phyloP scores from a whole-genome alignment of 202 grass and related monocot species.

The Zoysia matrella region DNA sequence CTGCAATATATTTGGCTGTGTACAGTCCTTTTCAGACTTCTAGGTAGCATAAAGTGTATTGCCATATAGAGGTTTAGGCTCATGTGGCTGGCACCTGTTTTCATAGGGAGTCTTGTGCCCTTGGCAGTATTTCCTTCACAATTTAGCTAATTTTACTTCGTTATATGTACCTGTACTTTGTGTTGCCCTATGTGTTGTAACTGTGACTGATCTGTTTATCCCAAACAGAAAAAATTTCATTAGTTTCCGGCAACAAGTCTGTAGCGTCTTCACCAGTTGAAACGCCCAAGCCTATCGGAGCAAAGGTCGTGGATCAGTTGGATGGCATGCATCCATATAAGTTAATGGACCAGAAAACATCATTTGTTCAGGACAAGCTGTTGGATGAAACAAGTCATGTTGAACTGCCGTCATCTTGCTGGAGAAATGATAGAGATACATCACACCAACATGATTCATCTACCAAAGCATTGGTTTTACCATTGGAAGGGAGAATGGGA shows the following conservation, averaged over 20 bases:
- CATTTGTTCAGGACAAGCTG: constrained; percentile 43
- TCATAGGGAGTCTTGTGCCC: constrained; percentile 4
- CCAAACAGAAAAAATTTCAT: constrained; percentile 40
- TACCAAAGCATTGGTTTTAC: constrained; percentile 47
- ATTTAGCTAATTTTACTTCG: constrained; percentile 27
- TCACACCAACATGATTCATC: constrained; percentile 40
- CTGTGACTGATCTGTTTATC: constrained; percentile 31
- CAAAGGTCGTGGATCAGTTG: constrained; percentile 44
- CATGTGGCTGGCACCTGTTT: constrained; percentile 35
- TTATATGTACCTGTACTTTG: constrained; percentile 7
- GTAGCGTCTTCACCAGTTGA: constrained; percentile 55
- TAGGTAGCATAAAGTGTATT: constrained; percentile 28
- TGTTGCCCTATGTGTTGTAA: constrained; percentile 3
- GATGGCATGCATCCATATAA: constrained; percentile 45
- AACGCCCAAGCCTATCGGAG: constrained; percentile 44
- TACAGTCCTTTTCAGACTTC: not conserved
- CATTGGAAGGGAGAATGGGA: constrained; percentile 51
- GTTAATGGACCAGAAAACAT: constrained; percentile 51
- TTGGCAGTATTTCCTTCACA: constrained; percentile 31
- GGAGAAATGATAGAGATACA: constrained; percentile 53
- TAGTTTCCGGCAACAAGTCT: constrained; percentile 49
- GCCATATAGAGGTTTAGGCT: constrained; percentile 28
- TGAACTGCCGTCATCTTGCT: constrained; percentile 44
- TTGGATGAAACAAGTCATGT: constrained; percentile 41
- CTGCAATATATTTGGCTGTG: constrained; percentile 25